Evolutionary conservation across 2,329 filamentous ascomycete genomes (phyloP).

Genomic region (Botrytis hyacinthi): DNA sequence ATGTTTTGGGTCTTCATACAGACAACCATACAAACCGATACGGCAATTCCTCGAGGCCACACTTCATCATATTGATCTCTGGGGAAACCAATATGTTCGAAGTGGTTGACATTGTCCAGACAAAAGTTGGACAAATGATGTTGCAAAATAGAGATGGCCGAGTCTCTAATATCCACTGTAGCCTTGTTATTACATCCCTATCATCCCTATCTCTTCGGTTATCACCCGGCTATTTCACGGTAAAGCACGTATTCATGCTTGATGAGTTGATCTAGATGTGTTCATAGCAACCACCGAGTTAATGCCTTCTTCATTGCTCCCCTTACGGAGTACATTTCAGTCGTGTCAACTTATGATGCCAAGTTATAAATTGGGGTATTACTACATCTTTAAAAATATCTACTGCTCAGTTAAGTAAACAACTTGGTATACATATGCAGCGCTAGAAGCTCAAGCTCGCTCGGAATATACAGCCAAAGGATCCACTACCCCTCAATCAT

Average conservation of each 20-base stretch:
- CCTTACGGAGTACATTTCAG: background rate
- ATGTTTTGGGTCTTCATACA: background rate
- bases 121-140: slow-evolving; percentile 3
- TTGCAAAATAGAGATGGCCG: background rate
- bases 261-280: background rate
- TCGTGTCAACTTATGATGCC: background rate
- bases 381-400: slow-evolving; percentile 1
- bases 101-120: background rate
- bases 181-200: slow-evolving; percentile 3
- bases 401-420: background rate
- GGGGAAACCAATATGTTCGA: background rate
- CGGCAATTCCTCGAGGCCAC: background rate
- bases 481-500: slow-evolving; percentile 5
- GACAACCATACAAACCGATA: background rate
- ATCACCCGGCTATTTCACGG: slow-evolving; percentile 10
- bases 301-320: background rate
- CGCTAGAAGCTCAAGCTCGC: background rate
- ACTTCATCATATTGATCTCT: slow-evolving; percentile 2
- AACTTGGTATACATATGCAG: slow-evolving; percentile 10
- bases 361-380: background rate
- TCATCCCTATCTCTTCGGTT: slow-evolving; percentile 8
- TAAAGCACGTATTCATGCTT: background rate
- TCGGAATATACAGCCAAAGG: slow-evolving; percentile 2
- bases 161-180: slow-evolving; percentile 4
- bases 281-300: slow-evolving; percentile 7